phyloP scores from a whole-genome alignment of 768 basidiomycete species.

The Lentinula sp. region DNA sequence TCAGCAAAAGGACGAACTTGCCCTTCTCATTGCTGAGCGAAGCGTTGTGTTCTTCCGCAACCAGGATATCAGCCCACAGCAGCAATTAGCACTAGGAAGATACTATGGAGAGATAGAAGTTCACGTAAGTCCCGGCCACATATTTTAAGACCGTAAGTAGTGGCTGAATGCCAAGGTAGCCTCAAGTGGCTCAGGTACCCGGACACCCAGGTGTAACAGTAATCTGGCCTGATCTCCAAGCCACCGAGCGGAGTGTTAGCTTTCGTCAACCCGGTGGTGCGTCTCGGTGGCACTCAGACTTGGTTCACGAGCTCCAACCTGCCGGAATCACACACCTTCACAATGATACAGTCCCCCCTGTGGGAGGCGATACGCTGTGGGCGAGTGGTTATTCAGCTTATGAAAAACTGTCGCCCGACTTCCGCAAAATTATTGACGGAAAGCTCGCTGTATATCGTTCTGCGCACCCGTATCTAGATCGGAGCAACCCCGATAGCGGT shows the following conservation, averaged over 20 bases:
- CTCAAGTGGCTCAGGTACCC: constrained; percentile 15
- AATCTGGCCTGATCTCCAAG: constrained; percentile 9
- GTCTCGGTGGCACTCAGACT: constrained; percentile 14
- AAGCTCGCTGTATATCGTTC: constrained; percentile 23
- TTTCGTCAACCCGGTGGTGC: background rate
- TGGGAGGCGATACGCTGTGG: constrained; percentile 17
- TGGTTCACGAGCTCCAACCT: constrained; percentile 14
- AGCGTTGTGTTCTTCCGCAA: constrained; percentile 11
- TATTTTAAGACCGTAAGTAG: background rate
- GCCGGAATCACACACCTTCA: constrained; percentile 17
- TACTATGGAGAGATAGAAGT: constrained; percentile 16
- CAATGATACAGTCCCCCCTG: constrained; percentile 14
- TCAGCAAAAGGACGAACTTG: constrained; percentile 15
- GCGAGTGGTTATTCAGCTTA: constrained; percentile 30
- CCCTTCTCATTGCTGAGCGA: constrained; percentile 12
- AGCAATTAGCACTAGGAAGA: constrained; percentile 12
- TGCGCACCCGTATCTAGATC: constrained; percentile 13
- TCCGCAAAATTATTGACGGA: constrained; percentile 27
- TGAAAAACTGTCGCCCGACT: constrained; percentile 31
- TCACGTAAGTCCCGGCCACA: constrained; percentile 1
- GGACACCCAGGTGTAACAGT: constrained; percentile 12
- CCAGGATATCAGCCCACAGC: constrained; percentile 14
- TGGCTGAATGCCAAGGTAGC: background rate
- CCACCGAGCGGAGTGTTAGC: background rate
- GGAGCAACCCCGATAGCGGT: constrained; percentile 25